phyloP scores from a whole-genome alignment of 108 stramenopile species.

The Cyclostephanos tholiformis region DNA sequence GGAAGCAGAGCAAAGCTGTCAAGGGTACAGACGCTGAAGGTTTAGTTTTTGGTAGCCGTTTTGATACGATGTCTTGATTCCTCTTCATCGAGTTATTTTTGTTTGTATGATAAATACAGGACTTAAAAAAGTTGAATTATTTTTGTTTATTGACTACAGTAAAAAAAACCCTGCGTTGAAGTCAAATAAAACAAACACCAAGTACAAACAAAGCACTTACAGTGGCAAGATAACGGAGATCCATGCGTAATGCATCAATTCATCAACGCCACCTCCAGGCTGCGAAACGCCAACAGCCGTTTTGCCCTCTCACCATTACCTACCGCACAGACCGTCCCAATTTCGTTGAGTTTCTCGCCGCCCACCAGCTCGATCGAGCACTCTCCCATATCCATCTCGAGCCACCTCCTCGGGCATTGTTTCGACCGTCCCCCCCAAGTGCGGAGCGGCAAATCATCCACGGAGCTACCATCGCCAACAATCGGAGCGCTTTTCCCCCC shows the following conservation, averaged over 20 bases:
- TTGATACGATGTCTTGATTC: too few relatives aligned
- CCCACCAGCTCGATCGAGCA: slow-evolving; percentile 28
- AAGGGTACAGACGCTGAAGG: too few relatives aligned
- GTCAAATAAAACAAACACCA: too few relatives aligned
- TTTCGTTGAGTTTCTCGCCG: background rate
- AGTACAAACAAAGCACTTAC: too few relatives aligned
- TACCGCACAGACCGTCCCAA: background rate
- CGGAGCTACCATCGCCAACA: background rate
- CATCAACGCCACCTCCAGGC: slow-evolving; percentile 35
- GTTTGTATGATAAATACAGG: too few relatives aligned
- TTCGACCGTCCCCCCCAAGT: background rate
- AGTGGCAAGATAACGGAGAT: background rate
- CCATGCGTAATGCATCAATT: background rate
- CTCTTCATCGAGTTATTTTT: too few relatives aligned
- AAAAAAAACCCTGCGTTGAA: too few relatives aligned
- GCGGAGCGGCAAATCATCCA: background rate
- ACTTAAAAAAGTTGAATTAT: too few relatives aligned
- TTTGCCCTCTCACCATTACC: slow-evolving; percentile 10
- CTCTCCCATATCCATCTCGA: slow-evolving; percentile 48
- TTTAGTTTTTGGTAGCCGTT: too few relatives aligned
- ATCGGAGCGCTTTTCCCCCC: background rate
- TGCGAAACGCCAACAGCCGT: slow-evolving; percentile 41
- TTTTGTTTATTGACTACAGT: too few relatives aligned
- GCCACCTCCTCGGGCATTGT: slow-evolving; percentile 19
- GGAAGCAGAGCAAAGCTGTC: too few relatives aligned